These are phyloP conservation scores for Arthrobotrys pseudoclavata DNA, from an alignment of 2,329 filamentous ascomycete genomes.

Conservation along the genomic window DNA sequence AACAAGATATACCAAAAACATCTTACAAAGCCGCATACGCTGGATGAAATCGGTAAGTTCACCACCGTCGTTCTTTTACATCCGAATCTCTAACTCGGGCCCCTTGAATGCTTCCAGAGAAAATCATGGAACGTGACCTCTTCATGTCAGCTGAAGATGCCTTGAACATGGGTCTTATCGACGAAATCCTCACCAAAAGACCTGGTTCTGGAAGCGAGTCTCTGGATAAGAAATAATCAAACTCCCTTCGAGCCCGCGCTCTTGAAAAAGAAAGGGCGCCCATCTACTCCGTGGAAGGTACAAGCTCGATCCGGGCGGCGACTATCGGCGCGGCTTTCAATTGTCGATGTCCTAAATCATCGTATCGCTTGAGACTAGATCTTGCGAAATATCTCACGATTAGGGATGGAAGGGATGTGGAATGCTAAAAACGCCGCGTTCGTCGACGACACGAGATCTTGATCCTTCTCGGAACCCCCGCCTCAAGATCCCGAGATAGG, in stretches of 20 bases:
- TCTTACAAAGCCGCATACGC: constrained; percentile 80
- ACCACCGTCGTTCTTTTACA: constrained; percentile 12
- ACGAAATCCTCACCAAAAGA: constrained; percentile 81
- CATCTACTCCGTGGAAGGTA: constrained; percentile 2
- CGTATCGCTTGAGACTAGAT: constrained; percentile 21
- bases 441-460: constrained; percentile 9
- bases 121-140: constrained; percentile 96
- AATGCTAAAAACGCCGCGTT: constrained; percentile 23
- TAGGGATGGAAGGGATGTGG: not conserved
- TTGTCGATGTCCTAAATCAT: not conserved
- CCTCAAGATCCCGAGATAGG: constrained; percentile 31
- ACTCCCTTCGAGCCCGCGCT: not conserved
- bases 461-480: constrained; percentile 8
- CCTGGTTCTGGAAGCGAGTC: constrained; percentile 65
- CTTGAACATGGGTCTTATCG: constrained; percentile 88
- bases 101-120: constrained; percentile 69
- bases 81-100: not conserved
- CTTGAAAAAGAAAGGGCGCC: not conserved
- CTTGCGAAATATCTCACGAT: constrained; percentile 23
- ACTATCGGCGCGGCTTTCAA: constrained; percentile 5
- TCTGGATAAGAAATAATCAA: constrained; percentile 34
- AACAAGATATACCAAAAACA: constrained; percentile 92
- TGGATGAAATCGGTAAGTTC: constrained; percentile 76
- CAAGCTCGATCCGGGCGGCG: not conserved
- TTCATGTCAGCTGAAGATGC: constrained; percentile 93